These are phyloP conservation scores for Kregervanrija delftensis DNA, from an alignment of 805 yeast genomes.

Conservation along the genomic window DNA sequence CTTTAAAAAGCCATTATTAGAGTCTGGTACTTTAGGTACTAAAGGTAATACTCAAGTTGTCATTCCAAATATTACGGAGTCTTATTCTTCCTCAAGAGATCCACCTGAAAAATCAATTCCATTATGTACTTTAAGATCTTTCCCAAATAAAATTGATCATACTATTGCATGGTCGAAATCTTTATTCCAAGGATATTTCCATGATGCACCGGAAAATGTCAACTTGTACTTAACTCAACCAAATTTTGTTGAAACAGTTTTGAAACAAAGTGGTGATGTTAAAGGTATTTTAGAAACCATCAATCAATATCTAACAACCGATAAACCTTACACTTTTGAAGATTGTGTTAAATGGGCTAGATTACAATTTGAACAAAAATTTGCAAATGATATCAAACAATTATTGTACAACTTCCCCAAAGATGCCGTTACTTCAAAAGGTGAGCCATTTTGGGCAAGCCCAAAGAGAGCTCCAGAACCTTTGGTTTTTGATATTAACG, in stretches of 20 bases:
- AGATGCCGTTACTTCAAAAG: constrained; percentile 84
- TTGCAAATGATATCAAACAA: constrained; percentile 80
- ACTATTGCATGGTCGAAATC: constrained; percentile 99
- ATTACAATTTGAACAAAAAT: constrained; percentile 77
- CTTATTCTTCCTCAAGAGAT: constrained; percentile 93
- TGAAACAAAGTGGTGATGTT: constrained; percentile 89
- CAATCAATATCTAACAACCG: constrained; percentile 54
- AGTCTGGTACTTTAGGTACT: constrained; percentile 96
- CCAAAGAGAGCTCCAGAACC: constrained; percentile 95
- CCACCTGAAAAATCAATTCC: constrained; percentile 99
- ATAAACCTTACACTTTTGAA: constrained; percentile 84
- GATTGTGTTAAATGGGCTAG: constrained; percentile 97
- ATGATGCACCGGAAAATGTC: constrained; percentile 89
- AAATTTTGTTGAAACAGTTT: constrained; percentile 81
- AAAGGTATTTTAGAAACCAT: constrained; percentile 82
- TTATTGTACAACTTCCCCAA: constrained; percentile 89
- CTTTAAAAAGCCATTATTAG: constrained; percentile 83
- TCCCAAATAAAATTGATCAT: constrained; percentile 97
- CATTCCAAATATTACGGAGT: constrained; percentile 88
- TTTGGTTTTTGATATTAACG: constrained; percentile 66
- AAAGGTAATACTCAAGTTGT: constrained; percentile 98
- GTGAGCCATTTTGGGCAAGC: constrained; percentile 96
- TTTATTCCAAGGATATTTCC: constrained; percentile 84
- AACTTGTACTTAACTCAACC: constrained; percentile 88
- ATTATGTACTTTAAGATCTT: constrained; percentile 90